Evolutionary conservation across 2,329 filamentous ascomycete genomes (phyloP).

Genomic region (Scytalidium lignicola): DNA sequence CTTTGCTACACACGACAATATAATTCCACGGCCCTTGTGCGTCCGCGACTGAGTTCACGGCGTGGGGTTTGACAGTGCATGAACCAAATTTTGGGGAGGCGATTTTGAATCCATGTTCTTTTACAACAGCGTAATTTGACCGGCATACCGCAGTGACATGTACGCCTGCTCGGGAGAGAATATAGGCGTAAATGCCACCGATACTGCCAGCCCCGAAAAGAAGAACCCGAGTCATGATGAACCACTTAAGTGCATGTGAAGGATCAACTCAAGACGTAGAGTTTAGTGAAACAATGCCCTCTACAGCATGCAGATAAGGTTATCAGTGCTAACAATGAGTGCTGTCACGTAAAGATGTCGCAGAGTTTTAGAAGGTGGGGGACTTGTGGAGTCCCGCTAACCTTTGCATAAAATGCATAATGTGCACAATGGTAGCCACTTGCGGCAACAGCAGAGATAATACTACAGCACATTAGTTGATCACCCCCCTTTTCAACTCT

Average conservation of each 20-base stretch:
- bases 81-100: slow-evolving; percentile 9
- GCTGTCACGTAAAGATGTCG: too few species aligned
- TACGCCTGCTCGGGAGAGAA: slow-evolving; percentile 23
- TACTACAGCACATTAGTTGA: too few species aligned
- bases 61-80: not conserved
- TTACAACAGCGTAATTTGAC: slow-evolving; percentile 26
- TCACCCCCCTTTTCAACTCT: too few species aligned
- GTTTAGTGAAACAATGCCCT: not conserved
- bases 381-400: too few species aligned
- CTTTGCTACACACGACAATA: slow-evolving; percentile 15
- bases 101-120: slow-evolving; percentile 23
- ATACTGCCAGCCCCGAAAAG: slow-evolving; percentile 29
- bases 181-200: slow-evolving; percentile 25
- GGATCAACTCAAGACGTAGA: not conserved
- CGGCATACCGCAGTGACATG: slow-evolving; percentile 28
- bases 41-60: not conserved
- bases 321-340: too few species aligned
- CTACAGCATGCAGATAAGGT: too few species aligned
- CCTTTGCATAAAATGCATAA: too few species aligned
- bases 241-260: not conserved
- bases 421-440: too few species aligned
- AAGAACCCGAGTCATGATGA: slow-evolving; percentile 14
- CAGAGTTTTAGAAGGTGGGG: too few species aligned
- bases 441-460: too few species aligned
- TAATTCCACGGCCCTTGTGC: slow-evolving; percentile 8